Evolutionary conservation across 2,329 filamentous ascomycete species (phyloP).

Genomic region (Calonectria multiphialidica): DNA sequence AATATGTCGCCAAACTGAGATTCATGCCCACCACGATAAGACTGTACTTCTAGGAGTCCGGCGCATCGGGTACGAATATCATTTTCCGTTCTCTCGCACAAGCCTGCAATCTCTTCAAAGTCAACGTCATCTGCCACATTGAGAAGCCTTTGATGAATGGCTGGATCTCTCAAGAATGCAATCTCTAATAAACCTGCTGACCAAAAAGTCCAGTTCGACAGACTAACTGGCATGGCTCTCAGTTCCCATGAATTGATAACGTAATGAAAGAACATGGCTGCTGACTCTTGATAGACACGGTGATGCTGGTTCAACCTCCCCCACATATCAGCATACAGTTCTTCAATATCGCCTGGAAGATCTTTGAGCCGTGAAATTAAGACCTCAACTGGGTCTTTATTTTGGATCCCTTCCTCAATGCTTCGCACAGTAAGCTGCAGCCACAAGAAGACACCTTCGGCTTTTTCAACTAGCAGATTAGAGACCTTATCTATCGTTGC

Average conservation of each 20-base stretch:
- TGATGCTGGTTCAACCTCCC: background rate
- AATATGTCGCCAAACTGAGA: background rate
- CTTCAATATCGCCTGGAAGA: background rate
- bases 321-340: slow-evolving; percentile 21
- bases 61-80: background rate
- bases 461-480: background rate
- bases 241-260: background rate
- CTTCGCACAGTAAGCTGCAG: background rate
- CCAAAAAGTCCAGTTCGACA: no score
- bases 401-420: background rate
- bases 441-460: background rate
- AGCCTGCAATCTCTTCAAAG: background rate
- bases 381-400: background rate
- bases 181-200: background rate
- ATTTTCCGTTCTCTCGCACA: background rate
- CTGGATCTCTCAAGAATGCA: background rate
- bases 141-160: background rate
- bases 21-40: no score
- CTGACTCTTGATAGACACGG: background rate
- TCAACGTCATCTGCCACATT: background rate
- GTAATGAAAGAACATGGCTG: slow-evolving; percentile 5
- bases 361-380: background rate
- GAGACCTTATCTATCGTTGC: background rate
- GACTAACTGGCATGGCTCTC: no score
- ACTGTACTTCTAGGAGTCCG: background rate